phyloP scores from a whole-genome alignment of 495 filamentous ascomycete species.

The Elaphomyces granulatus region DNA sequence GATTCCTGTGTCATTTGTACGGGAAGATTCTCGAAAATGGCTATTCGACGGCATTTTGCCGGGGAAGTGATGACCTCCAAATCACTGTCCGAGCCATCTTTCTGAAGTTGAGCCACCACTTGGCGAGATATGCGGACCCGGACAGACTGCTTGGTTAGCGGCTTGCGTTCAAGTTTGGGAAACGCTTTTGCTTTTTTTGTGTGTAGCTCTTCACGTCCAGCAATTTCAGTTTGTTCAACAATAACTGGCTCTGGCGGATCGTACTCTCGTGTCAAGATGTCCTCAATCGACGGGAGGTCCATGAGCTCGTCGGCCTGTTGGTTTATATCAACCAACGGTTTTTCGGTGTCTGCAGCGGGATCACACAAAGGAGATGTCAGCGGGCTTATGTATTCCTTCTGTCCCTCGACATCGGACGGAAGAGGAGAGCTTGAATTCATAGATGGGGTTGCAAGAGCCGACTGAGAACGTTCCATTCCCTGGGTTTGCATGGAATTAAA shows the following conservation, averaged over 20 bases:
- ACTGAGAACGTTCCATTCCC: conserved; percentile 9
- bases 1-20: conserved; percentile 43
- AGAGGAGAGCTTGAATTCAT: conserved; percentile 28
- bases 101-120: conserved; percentile 24
- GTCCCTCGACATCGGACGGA: conserved; percentile 36
- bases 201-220: conserved; percentile 1
- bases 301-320: not conserved
- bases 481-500: conserved; percentile 54
- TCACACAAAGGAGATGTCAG: conserved; percentile 34
- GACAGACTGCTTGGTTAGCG: conserved; percentile 17
- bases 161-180: conserved; percentile 9
- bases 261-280: conserved; percentile 5
- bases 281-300: conserved; percentile 12
- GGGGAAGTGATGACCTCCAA: conserved; percentile 43
- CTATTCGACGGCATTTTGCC: conserved; percentile 27
- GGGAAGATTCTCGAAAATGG: conserved; percentile 58
- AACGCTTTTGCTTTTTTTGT: not conserved
- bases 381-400: conserved; percentile 30
- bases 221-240: conserved; percentile 4
- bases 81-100: conserved; percentile 51
- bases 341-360: conserved; percentile 6
- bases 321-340: conserved; percentile 4
- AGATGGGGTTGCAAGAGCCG: conserved; percentile 22
- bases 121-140: conserved; percentile 27
- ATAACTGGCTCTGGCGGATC: conserved; percentile 2